A percentile compares a stretch with the other conserved stretches of the same genome.
Evolutionary conservation across 1,139 yeast genomes (phyloP).

Genomic region (Yamadazyma membranifaciens): DNA sequence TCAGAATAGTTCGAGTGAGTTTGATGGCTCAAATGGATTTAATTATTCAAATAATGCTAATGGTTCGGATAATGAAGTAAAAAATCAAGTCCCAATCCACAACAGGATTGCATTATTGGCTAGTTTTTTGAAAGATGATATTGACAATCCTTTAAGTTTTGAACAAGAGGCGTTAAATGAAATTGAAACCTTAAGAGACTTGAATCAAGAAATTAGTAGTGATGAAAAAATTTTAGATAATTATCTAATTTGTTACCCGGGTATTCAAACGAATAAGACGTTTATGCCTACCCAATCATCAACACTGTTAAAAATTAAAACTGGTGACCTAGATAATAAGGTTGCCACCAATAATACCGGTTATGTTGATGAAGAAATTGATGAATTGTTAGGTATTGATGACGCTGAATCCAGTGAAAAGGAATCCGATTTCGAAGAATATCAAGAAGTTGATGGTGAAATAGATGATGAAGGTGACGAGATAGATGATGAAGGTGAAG

Average conservation of each 20-base stretch:
- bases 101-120: slow-evolving; percentile 55
- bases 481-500: slow-evolving; percentile 15
- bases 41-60: too few species aligned
- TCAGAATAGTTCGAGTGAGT: too few species aligned
- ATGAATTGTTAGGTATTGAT: slow-evolving; percentile 7
- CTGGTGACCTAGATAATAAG: slow-evolving; percentile 4
- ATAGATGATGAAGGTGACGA: slow-evolving; percentile 16
- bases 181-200: slow-evolving; percentile 36
- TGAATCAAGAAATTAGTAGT: slow-evolving; percentile 15
- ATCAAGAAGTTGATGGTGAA: slow-evolving; percentile 13
- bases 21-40: too few species aligned
- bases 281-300: slow-evolving; percentile 1
- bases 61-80: too few species aligned
- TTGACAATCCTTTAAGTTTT: slow-evolving; percentile 55
- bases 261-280: slow-evolving; percentile 15
- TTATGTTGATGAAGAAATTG: slow-evolving; percentile 3
- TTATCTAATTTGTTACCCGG: slow-evolving; percentile 33
- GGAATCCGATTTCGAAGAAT: slow-evolving; percentile 12
- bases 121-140: slow-evolving; percentile 62
- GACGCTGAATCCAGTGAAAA: slow-evolving; percentile 11
- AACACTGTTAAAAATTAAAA: slow-evolving; percentile 1
- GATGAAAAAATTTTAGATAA: slow-evolving; percentile 17
- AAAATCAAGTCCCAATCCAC: slow-evolving; percentile 12
- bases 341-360: background rate
- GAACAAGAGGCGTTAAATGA: slow-evolving; percentile 52